These are phyloP conservation scores for Aureobasidium sp. DNA, from an alignment of 2,329 filamentous ascomycete genomes.

Conservation along the genomic window DNA sequence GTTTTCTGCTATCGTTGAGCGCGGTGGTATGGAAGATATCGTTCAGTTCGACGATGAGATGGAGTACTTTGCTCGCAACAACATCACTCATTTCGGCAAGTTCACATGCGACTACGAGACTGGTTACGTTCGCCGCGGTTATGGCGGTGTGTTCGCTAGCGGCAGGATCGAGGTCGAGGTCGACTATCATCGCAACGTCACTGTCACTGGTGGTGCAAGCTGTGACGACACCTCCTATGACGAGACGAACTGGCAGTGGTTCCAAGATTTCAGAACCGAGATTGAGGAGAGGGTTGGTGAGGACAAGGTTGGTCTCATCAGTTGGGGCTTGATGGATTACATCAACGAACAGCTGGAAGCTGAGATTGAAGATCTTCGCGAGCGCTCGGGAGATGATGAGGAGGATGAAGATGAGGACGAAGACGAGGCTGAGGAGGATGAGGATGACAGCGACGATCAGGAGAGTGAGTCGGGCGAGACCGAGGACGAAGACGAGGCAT, in stretches of 20 bases:
- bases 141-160: not conserved
- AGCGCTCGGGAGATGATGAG: not conserved
- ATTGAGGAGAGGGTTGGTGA: not conserved
- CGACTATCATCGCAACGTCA: not conserved
- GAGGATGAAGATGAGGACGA: not conserved
- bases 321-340: not conserved
- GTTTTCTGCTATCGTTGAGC: not conserved
- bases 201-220: not conserved
- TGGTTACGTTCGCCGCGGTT: not conserved
- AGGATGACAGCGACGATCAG: not conserved
- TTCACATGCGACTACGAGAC: not conserved
- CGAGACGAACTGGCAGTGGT: not conserved
- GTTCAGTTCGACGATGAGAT: not conserved
- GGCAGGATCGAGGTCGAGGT: not conserved
- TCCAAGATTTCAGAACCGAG: not conserved
- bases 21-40: not conserved
- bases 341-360: not conserved
- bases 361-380: not conserved
- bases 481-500: not conserved
- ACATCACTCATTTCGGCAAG: not conserved
- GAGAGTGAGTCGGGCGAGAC: not conserved
- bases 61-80: accelerated
- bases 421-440: not conserved
- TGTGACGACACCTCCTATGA: not conserved
- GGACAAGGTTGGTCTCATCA: not conserved